Evolutionary conservation across 1,284 basidiomycete genomes (phyloP).

Genomic region (Bothia castanella): DNA sequence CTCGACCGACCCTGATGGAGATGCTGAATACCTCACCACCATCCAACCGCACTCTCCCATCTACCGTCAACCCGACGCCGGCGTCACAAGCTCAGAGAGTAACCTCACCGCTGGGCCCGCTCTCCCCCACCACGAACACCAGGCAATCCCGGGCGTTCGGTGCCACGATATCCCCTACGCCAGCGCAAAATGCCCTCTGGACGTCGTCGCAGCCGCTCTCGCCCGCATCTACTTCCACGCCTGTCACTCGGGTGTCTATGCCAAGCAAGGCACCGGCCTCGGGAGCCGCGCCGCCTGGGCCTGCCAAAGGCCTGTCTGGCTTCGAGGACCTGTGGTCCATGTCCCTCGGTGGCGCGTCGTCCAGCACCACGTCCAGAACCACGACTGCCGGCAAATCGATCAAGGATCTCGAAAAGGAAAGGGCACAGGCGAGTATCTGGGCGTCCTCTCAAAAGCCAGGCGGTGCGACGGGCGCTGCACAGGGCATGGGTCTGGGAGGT

Average conservation of each 20-base stretch:
- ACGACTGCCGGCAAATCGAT: slow-evolving; percentile 64
- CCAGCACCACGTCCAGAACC: slow-evolving; percentile 24
- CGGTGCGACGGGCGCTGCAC: slow-evolving; percentile 4
- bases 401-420: slow-evolving; percentile 84
- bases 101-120: slow-evolving; percentile 11
- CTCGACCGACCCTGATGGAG: slow-evolving; percentile 51
- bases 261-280: slow-evolving; percentile 23
- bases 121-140: slow-evolving; percentile 19
- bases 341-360: slow-evolving; percentile 58
- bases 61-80: slow-evolving; percentile 16
- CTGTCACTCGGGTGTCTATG: slow-evolving; percentile 8
- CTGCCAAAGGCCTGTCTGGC: slow-evolving; percentile 39
- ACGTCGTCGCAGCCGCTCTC: slow-evolving; percentile 27
- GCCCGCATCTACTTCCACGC: slow-evolving; percentile 8
- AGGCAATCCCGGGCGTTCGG: slow-evolving; percentile 21
- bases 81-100: slow-evolving; percentile 14
- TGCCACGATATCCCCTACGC: slow-evolving; percentile 16
- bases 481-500: slow-evolving; percentile 33
- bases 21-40: slow-evolving; percentile 41
- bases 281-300: slow-evolving; percentile 23
- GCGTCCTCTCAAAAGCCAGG: slow-evolving; percentile 40
- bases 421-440: slow-evolving; percentile 77
- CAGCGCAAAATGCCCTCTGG: slow-evolving; percentile 25
- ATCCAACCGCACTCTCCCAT: slow-evolving; percentile 19
- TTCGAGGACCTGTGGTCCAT: slow-evolving; percentile 93